These are phyloP conservation scores for Leishmania lainsoni DNA, from an alignment of 208 protist species.

Conservation along the genomic window DNA sequence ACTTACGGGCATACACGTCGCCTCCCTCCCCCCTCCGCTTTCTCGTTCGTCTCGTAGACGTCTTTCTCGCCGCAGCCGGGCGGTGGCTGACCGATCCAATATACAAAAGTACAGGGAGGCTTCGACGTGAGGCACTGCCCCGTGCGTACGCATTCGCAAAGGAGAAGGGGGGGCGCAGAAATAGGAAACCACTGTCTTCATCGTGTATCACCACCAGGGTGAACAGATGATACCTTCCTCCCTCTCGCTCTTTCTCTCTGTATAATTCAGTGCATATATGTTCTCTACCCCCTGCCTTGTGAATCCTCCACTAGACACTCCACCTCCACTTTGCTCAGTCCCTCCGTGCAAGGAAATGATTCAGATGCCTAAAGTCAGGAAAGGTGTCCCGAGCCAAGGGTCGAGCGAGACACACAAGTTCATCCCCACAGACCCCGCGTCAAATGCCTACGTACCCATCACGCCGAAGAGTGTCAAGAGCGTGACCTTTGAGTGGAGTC, in stretches of 20 bases:
- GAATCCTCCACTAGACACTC: neutral
- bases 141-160: neutral
- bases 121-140: neutral
- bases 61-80: neutral
- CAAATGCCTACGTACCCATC: constrained; percentile 42
- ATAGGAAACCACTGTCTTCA: neutral
- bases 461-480: constrained; percentile 34
- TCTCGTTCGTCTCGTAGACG: neutral
- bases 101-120: neutral
- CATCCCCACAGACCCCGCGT: neutral
- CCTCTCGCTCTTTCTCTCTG: neutral
- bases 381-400: neutral
- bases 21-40: neutral
- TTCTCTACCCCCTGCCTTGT: neutral
- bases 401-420: neutral
- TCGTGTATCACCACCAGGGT: neutral
- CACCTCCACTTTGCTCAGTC: neutral
- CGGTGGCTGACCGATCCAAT: neutral
- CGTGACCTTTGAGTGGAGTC: constrained; percentile 69
- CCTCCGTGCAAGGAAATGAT: neutral
- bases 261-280: neutral
- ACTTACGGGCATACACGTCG: neutral
- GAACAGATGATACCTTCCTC: neutral
- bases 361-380: constrained; percentile 1
- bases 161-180: neutral